Percentiles rank a stretch among this genome's conserved stretches.
These are phyloP conservation scores for Trifolium subterraneum DNA, from an alignment of 306 rosid species.

Conservation along the genomic window DNA sequence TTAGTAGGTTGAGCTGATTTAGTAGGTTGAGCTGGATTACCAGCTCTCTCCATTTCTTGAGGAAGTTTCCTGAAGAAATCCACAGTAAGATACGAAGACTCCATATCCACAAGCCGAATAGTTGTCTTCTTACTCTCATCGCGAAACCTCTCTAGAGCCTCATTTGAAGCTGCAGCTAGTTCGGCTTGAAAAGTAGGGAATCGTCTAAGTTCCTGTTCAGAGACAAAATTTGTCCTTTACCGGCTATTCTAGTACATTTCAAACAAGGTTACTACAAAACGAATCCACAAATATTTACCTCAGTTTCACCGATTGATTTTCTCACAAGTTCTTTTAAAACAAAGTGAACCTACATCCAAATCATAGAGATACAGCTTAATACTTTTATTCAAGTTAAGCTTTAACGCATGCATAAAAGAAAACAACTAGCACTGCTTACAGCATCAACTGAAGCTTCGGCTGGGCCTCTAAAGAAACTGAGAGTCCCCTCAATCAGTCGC, in stretches of 20 bases:
- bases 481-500: conserved; percentile 87
- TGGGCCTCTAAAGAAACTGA: conserved; percentile 88
- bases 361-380: conserved; percentile 31
- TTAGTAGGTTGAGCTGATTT: conserved; percentile 44
- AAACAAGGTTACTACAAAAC: conserved; percentile 13
- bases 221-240: conserved; percentile 36
- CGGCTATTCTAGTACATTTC: background rate
- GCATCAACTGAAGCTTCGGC: conserved; percentile 99
- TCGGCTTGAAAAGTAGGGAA: conserved; percentile 90
- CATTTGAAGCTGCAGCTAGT: conserved; percentile 75
- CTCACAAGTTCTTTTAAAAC: conserved; percentile 98
- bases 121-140: conserved; percentile 85
- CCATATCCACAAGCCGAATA: conserved; percentile 94
- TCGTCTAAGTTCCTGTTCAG: conserved; percentile 74
- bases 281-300: conserved; percentile 56
- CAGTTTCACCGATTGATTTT: conserved; percentile 89
- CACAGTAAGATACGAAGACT: conserved; percentile 90
- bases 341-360: conserved; percentile 74
- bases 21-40: conserved; percentile 44
- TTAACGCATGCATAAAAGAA: conserved; percentile 15
- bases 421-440: conserved; percentile 56
- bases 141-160: conserved; percentile 91
- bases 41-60: conserved; percentile 78
- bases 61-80: conserved; percentile 98
- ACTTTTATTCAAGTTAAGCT: background rate